Percentiles rank a stretch among this genome's conserved stretches.
Conservation (phyloP, 2,329 filamentous ascomycete species). For the Trichoderma arundinaceum region DNA sequence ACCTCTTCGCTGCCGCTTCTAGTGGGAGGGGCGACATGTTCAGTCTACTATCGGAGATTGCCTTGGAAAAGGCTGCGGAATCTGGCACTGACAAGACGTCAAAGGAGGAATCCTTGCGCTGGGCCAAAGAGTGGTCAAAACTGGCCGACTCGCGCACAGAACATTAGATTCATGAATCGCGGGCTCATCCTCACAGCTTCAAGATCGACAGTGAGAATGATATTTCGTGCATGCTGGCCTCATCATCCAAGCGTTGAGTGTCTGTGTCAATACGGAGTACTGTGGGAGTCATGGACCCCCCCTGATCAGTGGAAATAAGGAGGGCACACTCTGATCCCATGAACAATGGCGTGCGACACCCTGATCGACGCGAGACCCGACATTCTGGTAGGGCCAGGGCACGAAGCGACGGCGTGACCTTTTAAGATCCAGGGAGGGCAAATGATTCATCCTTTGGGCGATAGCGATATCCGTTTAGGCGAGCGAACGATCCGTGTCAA, state of each 20-base stretch:
- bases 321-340: not conserved
- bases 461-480: conserved; percentile 12
- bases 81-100: conserved; percentile 30
- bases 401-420: conserved; percentile 9
- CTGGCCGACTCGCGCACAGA: conserved; percentile 39
- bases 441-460: not conserved
- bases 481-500: not conserved
- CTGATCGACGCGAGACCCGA: conserved; percentile 18
- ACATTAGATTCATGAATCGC: conserved; percentile 34
- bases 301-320: not conserved
- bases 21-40: conserved; percentile 39
- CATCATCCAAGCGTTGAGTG: not conserved
- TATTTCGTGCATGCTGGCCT: not conserved
- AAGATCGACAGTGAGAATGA: not conserved
- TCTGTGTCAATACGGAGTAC: not conserved
- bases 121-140: conserved; percentile 46
- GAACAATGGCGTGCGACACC: not conserved
- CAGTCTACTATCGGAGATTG: conserved; percentile 40
- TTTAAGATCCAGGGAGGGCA: not conserved
- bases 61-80: conserved; percentile 37
- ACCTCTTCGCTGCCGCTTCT: conserved; percentile 39
- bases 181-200: not conserved
- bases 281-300: not conserved
- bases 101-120: conserved; percentile 37
- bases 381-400: conserved; percentile 14